phyloP scores from a whole-genome alignment of 2,329 filamentous ascomycete species.

The Sclerotiophoma versabilis region DNA sequence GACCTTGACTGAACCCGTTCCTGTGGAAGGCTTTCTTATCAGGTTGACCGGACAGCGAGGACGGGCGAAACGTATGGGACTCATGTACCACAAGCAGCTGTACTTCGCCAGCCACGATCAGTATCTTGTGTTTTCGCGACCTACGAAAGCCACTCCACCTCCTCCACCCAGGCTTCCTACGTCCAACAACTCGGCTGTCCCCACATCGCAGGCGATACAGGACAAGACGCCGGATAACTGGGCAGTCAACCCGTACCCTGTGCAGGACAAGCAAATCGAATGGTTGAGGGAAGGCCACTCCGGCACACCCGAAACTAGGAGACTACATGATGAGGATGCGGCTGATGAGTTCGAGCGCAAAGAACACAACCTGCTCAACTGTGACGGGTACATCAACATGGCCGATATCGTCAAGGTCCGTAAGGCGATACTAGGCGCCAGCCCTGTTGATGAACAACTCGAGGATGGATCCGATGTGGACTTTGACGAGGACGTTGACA shows the following conservation, averaged over 20 bases:
- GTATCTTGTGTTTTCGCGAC: slow-evolving; percentile 67
- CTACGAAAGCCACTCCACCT: slow-evolving; percentile 64
- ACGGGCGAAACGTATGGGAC: slow-evolving; percentile 63
- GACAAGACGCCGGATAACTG: slow-evolving; percentile 67
- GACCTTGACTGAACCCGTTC: slow-evolving; percentile 64
- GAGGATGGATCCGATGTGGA: slow-evolving; percentile 62
- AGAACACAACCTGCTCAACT: slow-evolving; percentile 62
- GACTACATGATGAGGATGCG: slow-evolving; percentile 64
- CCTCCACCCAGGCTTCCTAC: slow-evolving; percentile 63
- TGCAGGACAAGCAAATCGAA: slow-evolving; percentile 60
- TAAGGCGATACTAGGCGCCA: slow-evolving; percentile 60
- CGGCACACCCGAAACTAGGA: slow-evolving; percentile 54
- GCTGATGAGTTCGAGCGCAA: slow-evolving; percentile 66
- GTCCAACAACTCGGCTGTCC: slow-evolving; percentile 55
- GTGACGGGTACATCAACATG: slow-evolving; percentile 71
- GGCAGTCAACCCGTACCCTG: slow-evolving; percentile 67
- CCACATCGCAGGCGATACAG: slow-evolving; percentile 62
- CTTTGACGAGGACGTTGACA: slow-evolving; percentile 57
- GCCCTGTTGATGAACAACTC: slow-evolving; percentile 61
- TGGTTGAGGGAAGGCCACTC: slow-evolving; percentile 60
- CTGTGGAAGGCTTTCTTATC: slow-evolving; percentile 71
- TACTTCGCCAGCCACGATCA: slow-evolving; percentile 72
- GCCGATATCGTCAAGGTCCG: slow-evolving; percentile 65
- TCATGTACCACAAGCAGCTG: slow-evolving; percentile 69
- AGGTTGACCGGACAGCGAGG: slow-evolving; percentile 70